Percentiles rank a stretch among this genome's conserved stretches.
These are phyloP conservation scores for Geotrichum europaeum DNA, from an alignment of 1,139 yeast genomes.

Conservation along the genomic window DNA sequence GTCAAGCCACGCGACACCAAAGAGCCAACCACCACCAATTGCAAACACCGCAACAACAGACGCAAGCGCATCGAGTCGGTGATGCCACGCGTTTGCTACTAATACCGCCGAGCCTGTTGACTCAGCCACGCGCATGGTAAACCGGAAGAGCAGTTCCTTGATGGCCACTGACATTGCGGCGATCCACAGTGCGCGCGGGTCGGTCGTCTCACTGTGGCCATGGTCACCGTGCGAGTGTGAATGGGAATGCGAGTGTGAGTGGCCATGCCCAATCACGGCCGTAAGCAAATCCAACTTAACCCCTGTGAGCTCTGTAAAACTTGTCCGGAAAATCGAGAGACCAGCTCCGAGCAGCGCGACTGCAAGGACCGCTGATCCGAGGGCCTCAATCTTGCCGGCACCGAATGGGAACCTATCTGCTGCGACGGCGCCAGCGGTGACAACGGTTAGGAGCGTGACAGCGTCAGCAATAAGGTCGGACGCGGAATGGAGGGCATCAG, in stretches of 20 bases:
- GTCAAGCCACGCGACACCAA: constrained; percentile 77
- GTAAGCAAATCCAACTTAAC: constrained; percentile 19
- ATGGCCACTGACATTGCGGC: constrained; percentile 82
- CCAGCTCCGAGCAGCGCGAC: constrained; percentile 82
- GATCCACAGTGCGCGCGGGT: constrained; percentile 92
- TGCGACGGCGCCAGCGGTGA: constrained; percentile 65
- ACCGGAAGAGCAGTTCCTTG: constrained; percentile 79
- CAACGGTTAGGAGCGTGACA: constrained; percentile 81
- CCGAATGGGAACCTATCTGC: constrained; percentile 70
- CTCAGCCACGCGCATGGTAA: constrained; percentile 73
- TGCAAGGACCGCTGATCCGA: constrained; percentile 85
- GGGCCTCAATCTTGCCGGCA: constrained; percentile 85
- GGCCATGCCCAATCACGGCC: constrained; percentile 38
- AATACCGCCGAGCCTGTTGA: constrained; percentile 78
- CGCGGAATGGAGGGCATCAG: constrained; percentile 92
- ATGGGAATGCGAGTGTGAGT: constrained; percentile 14
- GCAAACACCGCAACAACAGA: constrained; percentile 86
- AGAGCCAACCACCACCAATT: constrained; percentile 75
- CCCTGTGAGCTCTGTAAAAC: constrained; percentile 62
- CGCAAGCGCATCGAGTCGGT: constrained; percentile 86
- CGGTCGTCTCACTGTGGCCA: constrained; percentile 42
- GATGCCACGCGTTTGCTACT: constrained; percentile 98
- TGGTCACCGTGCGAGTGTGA: constrained; percentile 41
- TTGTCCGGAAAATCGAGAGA: constrained; percentile 83
- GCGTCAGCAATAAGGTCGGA: constrained; percentile 88